A percentile compares a stretch with the other conserved stretches of the same genome.
Evolutionary conservation across 2,329 filamentous ascomycete species (phyloP).

Genomic region (Aspergillus udagawae): DNA sequence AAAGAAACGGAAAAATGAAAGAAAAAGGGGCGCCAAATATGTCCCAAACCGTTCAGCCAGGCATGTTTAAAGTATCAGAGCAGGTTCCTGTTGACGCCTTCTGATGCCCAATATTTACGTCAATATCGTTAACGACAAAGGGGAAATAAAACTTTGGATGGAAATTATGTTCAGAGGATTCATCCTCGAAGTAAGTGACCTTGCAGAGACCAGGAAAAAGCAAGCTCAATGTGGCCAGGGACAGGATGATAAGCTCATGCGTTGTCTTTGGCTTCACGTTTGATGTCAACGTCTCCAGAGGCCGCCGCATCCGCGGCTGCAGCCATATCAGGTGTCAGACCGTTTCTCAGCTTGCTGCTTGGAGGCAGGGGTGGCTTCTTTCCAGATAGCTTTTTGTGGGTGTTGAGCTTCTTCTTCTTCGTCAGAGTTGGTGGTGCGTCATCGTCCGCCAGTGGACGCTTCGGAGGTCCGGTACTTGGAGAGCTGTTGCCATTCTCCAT

Average conservation of each 20-base stretch:
- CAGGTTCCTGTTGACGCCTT: slow-evolving; percentile 21
- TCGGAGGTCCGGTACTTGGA: slow-evolving; percentile 30
- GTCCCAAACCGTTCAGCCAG: slow-evolving; percentile 17
- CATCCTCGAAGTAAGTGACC: slow-evolving; percentile 10
- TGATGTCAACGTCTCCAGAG: slow-evolving; percentile 28
- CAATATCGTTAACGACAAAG: slow-evolving; percentile 17
- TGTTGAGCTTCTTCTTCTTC: slow-evolving; percentile 48
- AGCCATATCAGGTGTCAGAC: slow-evolving; percentile 34
- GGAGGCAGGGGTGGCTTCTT: slow-evolving; percentile 34
- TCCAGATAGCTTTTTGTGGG: slow-evolving; percentile 32
- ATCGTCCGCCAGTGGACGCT: slow-evolving; percentile 37
- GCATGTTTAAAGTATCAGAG: slow-evolving; percentile 13
- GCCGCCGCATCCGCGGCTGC: slow-evolving; percentile 22
- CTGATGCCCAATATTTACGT: slow-evolving; percentile 26
- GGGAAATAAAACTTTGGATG: slow-evolving; percentile 7
- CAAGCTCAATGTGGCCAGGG: not conserved
- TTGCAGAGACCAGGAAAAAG: not conserved
- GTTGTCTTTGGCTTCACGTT: slow-evolving; percentile 32
- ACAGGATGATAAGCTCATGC: slow-evolving; percentile 4
- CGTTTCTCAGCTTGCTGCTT: slow-evolving; percentile 40
- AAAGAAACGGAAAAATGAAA: slow-evolving; percentile 5
- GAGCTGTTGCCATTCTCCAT: slow-evolving; percentile 42
- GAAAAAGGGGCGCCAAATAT: slow-evolving; percentile 17
- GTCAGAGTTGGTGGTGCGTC: slow-evolving; percentile 44
- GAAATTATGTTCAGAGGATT: slow-evolving; percentile 16